Conservation (phyloP, 345 rosid species). For the Rhodamnia rubescens region DNA sequence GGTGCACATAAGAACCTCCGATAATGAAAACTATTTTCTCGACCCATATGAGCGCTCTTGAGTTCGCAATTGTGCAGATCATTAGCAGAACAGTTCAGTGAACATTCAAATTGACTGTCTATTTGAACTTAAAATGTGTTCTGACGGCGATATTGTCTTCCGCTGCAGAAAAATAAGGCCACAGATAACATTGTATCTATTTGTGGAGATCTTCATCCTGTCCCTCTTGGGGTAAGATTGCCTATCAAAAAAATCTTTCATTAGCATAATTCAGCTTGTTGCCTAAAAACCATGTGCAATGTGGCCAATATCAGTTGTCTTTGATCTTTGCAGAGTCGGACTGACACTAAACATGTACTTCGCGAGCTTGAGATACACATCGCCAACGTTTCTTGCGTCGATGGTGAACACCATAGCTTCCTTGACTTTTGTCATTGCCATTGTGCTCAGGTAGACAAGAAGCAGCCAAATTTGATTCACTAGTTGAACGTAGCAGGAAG, state of each 20-base stretch:
- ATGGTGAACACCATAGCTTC: constrained; percentile 39
- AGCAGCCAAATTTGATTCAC: not conserved
- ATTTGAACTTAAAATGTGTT: not conserved
- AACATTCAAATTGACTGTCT: not conserved
- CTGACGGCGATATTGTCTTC: not conserved
- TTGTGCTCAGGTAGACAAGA: constrained; percentile 22
- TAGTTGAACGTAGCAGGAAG: not conserved
- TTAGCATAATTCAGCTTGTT: not conserved
- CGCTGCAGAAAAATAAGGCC: constrained; percentile 52
- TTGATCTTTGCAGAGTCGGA: constrained; percentile 37
- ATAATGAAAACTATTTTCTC: not conserved
- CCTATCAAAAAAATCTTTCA: not conserved
- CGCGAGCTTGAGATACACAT: constrained; percentile 40
- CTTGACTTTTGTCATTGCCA: constrained; percentile 35
- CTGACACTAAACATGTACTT: constrained; percentile 48
- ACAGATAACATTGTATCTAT: constrained; percentile 39
- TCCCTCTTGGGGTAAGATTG: constrained; percentile 50
- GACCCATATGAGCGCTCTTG: not conserved
- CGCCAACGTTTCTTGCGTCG: constrained; percentile 39
- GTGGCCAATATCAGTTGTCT: not conserved
- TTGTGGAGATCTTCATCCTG: constrained; percentile 48
- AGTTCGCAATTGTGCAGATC: not conserved
- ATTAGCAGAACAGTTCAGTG: not conserved
- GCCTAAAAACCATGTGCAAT: not conserved
- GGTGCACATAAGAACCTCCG: not conserved